Evolutionary conservation across 805 yeast genomes (phyloP).

Genomic region (Lipomyces oligophaga): DNA sequence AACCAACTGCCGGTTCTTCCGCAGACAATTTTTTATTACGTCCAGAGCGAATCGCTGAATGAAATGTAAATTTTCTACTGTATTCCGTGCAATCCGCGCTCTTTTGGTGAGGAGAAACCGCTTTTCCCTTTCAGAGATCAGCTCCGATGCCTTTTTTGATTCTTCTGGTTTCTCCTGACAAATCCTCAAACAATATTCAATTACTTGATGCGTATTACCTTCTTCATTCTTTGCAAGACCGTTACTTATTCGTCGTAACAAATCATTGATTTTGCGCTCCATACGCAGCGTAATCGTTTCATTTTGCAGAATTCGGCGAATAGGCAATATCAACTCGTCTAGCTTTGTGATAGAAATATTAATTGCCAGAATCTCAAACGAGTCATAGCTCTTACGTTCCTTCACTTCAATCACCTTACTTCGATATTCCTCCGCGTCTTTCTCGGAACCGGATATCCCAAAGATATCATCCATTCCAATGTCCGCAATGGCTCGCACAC

Average conservation of each 20-base stretch:
- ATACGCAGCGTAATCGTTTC: conserved; percentile 65
- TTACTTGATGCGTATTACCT: conserved; percentile 51
- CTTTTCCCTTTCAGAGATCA: conserved; percentile 25
- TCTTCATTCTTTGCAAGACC: conserved; percentile 74
- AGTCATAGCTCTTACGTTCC: conserved; percentile 80
- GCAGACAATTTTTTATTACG: conserved; percentile 64
- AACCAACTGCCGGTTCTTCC: conserved; percentile 57
- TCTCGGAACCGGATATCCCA: conserved; percentile 89
- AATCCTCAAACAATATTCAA: conserved; percentile 71
- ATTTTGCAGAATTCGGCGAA: conserved; percentile 54
- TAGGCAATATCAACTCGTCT: conserved; percentile 58
- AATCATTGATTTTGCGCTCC: conserved; percentile 72
- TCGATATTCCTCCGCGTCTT: conserved; percentile 88
- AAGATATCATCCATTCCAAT: conserved; percentile 88
- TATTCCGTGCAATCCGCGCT: conserved; percentile 52
- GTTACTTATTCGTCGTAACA: conserved; percentile 68
- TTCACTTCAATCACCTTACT: conserved; percentile 87
- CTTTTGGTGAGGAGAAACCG: conserved; percentile 41
- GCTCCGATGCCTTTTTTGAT: conserved; percentile 37
- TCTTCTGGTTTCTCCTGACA: conserved; percentile 30
- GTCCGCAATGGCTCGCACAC: conserved; percentile 55
- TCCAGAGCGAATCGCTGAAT: conserved; percentile 77
- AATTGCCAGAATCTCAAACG: conserved; percentile 71
- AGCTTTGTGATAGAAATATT: conserved; percentile 59
- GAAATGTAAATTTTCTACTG: conserved; percentile 53